Base-by-base conservation (phyloP, 2,329 filamentous ascomycete species). In the Microcyclospora tardicrescens region DNA sequence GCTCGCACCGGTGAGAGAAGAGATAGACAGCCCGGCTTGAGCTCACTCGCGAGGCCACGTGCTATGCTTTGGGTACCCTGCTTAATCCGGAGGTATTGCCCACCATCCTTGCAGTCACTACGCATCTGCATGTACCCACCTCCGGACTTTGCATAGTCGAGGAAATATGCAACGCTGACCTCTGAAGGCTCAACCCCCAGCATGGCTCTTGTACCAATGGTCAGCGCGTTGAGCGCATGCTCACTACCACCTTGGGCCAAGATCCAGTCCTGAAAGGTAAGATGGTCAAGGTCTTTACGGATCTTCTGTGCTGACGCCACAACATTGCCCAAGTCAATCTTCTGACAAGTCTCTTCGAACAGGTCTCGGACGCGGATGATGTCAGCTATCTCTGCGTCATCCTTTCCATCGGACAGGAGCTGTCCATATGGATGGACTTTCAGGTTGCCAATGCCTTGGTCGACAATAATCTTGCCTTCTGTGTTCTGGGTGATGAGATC, bases 71-170 rank as follows among this genome's bases (percentile, higher is more conserved):
- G 65, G 1, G 63, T 71, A 1, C 72, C 71, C 39, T 67, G 55
- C 2, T 61, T 59, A 13, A 71, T 49, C 1, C 71, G 62, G 6
- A 75, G 58, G 46, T 72, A 63, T 45, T 75, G 70, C 0, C 66
- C 73, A 5, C 73, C 73, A 32, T 63, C 48, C 40, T 69, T 67
- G 15, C 58, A 49, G 46, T 76, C 72, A 1, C 69, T 72, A 0
- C 68, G 60, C 63, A 76, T 71, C 9, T 64, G 58, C 41, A 70
- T 41, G 2, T 76, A 55, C 0, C 74, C 73, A 4, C 65, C 65
- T 2, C 69, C 68, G 10, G 61, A 64, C 45, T 66, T 68, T 60
- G 67, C 69, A 55, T 77, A 75, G 47, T 72, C 61, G 15, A 77
- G 58, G 46, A 77, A 73, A 48, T 59, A 75, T 1, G 71, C 50